These are phyloP conservation scores for Malbranchea cinnamomea DNA, from an alignment of 2,329 filamentous ascomycete species.

Conservation along the genomic window DNA sequence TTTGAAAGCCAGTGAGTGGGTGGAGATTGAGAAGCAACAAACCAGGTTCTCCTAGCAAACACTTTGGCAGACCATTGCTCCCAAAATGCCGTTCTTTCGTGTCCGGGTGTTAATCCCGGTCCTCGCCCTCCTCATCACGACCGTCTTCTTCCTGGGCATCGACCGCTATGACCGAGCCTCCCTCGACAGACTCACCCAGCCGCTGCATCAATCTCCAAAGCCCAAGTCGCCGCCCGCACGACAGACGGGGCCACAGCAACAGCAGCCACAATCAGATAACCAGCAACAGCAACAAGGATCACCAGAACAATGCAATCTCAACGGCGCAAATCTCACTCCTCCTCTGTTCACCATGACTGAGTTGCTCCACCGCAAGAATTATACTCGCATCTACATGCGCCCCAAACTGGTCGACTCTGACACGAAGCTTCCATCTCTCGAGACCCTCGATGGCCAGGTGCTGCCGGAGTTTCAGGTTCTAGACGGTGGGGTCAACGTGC, in stretches of 20 bases:
- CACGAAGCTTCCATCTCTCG: slow-evolving; percentile 24
- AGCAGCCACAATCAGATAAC: slow-evolving; percentile 12
- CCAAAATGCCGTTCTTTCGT: slow-evolving; percentile 17
- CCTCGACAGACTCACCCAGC: slow-evolving; percentile 22
- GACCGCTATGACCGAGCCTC: slow-evolving; percentile 25
- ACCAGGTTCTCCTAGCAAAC: too few relatives aligned
- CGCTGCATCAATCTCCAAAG: slow-evolving; percentile 15
- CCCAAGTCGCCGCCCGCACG: background rate
- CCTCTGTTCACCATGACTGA: slow-evolving; percentile 25
- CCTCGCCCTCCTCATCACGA: slow-evolving; percentile 23
- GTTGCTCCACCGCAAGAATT: slow-evolving; percentile 30
- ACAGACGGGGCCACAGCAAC: background rate
- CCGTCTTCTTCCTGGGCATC: slow-evolving; percentile 26
- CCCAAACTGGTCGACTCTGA: slow-evolving; percentile 22
- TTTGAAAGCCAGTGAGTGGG: too few relatives aligned
- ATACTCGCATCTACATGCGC: slow-evolving; percentile 28
- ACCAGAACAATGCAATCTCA: slow-evolving; percentile 21
- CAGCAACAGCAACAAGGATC: slow-evolving; percentile 11
- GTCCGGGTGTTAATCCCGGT: slow-evolving; percentile 25
- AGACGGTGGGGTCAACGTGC: slow-evolving; percentile 25
- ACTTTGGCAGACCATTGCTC: too few relatives aligned
- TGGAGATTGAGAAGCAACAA: too few relatives aligned
- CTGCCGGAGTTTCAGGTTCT: slow-evolving; percentile 24
- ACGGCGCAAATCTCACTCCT: slow-evolving; percentile 19
- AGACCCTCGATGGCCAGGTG: slow-evolving; percentile 23